Percentiles rank a stretch among this genome's conserved stretches.
phyloP scores from a whole-genome alignment of 2,329 filamentous ascomycete species.

The Podosphaera fusca region DNA sequence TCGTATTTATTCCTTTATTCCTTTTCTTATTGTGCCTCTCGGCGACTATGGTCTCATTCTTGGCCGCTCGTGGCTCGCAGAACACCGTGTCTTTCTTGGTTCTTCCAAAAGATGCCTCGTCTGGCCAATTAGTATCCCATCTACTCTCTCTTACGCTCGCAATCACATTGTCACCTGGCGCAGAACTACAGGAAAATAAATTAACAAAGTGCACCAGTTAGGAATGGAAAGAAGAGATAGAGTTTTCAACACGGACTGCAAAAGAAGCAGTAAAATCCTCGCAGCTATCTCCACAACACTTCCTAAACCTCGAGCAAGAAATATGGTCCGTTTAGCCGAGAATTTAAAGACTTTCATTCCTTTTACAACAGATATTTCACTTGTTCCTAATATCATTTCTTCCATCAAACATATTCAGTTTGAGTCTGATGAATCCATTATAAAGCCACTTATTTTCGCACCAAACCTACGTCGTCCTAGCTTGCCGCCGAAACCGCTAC shows the following conservation, averaged over 20 bases:
- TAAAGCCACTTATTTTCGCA: too few species aligned
- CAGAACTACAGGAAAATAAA: neutral
- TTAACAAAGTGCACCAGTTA: neutral
- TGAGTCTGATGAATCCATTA: too few species aligned
- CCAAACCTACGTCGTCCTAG: too few species aligned
- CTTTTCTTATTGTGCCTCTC: neutral
- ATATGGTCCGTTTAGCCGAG: too few species aligned
- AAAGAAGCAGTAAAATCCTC: neutral
- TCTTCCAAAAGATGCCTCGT: neutral
- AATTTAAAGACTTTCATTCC: too few species aligned
- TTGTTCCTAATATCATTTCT: too few species aligned
- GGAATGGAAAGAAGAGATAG: neutral
- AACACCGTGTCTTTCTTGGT: neutral
- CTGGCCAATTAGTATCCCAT: neutral
- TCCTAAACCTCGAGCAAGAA: too few species aligned
- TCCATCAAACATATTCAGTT: too few species aligned
- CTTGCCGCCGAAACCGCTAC: too few species aligned
- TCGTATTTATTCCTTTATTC: neutral
- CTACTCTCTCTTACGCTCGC: neutral
- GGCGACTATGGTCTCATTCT: neutral
- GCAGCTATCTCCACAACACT: too few species aligned
- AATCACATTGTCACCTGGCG: neutral
- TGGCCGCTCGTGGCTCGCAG: neutral
- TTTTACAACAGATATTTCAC: too few species aligned
- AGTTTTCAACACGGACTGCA: neutral